Conservation (phyloP, 768 basidiomycete species). For the Hebeloma cylindrosporum region DNA sequence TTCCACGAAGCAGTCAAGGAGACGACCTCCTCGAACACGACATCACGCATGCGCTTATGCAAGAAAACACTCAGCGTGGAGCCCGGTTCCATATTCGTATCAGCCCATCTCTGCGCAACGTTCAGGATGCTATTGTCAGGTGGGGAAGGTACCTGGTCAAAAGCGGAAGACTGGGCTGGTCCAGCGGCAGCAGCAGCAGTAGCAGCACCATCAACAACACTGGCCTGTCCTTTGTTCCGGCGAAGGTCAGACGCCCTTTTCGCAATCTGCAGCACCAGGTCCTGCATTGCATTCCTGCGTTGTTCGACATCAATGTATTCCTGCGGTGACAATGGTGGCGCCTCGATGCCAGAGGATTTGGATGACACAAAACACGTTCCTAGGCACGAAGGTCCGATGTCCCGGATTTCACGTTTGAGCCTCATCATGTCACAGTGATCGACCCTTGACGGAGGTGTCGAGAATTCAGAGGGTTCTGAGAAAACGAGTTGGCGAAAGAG, state of each 20-base stretch:
- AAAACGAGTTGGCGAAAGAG: constrained; percentile 75
- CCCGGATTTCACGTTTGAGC: constrained; percentile 76
- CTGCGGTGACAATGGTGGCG: constrained; percentile 7
- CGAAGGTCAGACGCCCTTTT: constrained; percentile 56
- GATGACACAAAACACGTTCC: constrained; percentile 54
- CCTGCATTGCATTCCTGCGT: constrained; percentile 58
- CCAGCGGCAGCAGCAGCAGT: neutral
- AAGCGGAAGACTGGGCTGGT: neutral
- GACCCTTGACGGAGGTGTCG: constrained; percentile 36
- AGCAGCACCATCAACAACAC: constrained; percentile 23
- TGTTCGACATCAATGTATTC: constrained; percentile 43
- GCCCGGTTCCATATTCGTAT: constrained; percentile 58
- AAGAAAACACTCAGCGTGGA: constrained; percentile 63
- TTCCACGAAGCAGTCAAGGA: constrained; percentile 48
- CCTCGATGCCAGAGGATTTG: constrained; percentile 19
- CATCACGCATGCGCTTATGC: constrained; percentile 61
- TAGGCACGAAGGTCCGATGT: constrained; percentile 61
- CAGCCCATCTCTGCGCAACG: constrained; percentile 72
- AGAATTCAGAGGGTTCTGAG: constrained; percentile 40
- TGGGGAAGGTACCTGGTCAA: neutral
- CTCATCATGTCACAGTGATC: constrained; percentile 54
- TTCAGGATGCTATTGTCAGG: constrained; percentile 31
- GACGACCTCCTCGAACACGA: constrained; percentile 61
- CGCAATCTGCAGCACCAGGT: constrained; percentile 75
- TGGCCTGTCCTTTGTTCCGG: too few relatives aligned